Base-by-base conservation (phyloP, 306 rosid genomes). In the Mimosa pudica region DNA sequence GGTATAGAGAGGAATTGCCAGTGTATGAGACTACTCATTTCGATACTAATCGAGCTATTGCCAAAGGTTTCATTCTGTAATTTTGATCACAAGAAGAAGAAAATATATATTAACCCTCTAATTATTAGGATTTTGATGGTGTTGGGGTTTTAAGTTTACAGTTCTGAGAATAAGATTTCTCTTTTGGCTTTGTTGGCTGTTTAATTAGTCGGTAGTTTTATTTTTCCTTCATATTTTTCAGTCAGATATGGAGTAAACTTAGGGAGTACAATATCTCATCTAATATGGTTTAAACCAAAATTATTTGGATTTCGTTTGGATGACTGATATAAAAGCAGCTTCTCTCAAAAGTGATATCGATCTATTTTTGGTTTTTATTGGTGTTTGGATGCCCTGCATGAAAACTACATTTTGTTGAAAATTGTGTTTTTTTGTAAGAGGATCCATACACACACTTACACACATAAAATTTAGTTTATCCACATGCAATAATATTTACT, bases 1-100 rank as follows among this genome's bases (percentile, higher is more conserved):
- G 95, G 90, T 95, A 90, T 70, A 80, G 94, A 45, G 90, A 95
- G 66, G 99, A 95, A 71, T 82, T 95, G 82, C 99, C 99, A 2
- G 99, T 95, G 72, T 95, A 92, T 75, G 99, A 95, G 81, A 95
- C 99, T 11, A 95, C 99, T 46, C 90, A 90, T 85, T 90, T 93
- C 83, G 80, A 81, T 33, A 82, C 96, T 68, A 92, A 91, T 91
- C 82, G 94, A 84, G 97, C 92, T 80, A 92, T 95, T 84, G 92
- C 93, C 14, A 91, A 80, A 74, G 96, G 97, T 70, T 88, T 93
- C 78, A 49, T 95, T 75, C 42, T 92, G 97, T 95, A 89, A 91
- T 89, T 90, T 81, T 76, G 73, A 65, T 30, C 32, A 14, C 1
- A 17, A 17, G 58, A 16, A 52, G 58, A 52, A 52, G 58, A 52